phyloP scores from a whole-genome alignment of 2,329 filamentous ascomycete species.

The Colletotrichum sp. region DNA sequence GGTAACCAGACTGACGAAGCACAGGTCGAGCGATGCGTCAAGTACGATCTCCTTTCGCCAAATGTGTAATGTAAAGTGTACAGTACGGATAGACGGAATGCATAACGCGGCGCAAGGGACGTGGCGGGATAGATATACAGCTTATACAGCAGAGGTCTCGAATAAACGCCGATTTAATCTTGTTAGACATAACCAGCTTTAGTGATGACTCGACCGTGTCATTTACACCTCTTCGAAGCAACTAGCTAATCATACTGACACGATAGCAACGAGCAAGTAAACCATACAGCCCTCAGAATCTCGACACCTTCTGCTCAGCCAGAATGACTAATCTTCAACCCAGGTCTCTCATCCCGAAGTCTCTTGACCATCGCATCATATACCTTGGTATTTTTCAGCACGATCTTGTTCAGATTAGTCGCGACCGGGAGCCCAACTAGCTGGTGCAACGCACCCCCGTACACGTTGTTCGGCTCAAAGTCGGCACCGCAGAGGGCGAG shows the following conservation, averaged over 20 bases:
- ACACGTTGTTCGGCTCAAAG: neutral
- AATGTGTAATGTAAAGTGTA: slow-evolving; percentile 66
- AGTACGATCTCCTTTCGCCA: slow-evolving; percentile 86
- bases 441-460: neutral
- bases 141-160: neutral
- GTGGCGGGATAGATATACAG: slow-evolving; percentile 6
- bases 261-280: neutral
- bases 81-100: slow-evolving; percentile 10
- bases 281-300: too few relatives aligned
- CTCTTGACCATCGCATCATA: neutral
- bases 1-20: neutral
- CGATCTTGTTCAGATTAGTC: neutral
- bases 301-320: neutral
- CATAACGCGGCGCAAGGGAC: neutral
- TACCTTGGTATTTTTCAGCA: neutral
- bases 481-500: neutral
- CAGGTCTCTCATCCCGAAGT: neutral
- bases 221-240: neutral
- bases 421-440: neutral
- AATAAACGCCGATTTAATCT: neutral
- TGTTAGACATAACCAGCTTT: neutral
- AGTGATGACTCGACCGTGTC: neutral
- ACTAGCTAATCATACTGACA: neutral
- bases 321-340: neutral
- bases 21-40: slow-evolving; percentile 85